Evolutionary conservation across 2,329 filamentous ascomycete species (phyloP).

Genomic region (Pestalotiopsis sp.): DNA sequence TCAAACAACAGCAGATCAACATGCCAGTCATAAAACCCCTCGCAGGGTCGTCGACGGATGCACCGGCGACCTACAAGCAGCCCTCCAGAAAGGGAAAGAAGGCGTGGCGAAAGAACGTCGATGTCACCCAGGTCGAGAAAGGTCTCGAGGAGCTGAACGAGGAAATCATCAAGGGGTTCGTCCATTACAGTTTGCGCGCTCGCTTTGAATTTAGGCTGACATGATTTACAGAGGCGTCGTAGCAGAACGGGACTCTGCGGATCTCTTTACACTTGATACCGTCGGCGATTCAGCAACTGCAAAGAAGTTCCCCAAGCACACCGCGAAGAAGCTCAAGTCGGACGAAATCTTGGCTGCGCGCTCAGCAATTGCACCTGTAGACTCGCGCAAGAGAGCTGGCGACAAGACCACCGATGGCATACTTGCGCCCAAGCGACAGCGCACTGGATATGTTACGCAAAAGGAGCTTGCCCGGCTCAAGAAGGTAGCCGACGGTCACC

Average conservation of each 20-base stretch:
- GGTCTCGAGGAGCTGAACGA: conserved; percentile 85
- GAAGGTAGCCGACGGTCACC: conserved; percentile 75
- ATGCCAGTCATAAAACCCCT: conserved; percentile 58
- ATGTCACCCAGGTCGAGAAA: conserved; percentile 81
- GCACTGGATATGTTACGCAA: conserved; percentile 77
- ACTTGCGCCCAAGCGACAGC: conserved; percentile 72
- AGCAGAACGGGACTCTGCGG: conserved; percentile 76
- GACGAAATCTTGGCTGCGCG: conserved; percentile 90
- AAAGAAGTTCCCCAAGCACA: conserved; percentile 64
- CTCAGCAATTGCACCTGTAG: conserved; percentile 78
- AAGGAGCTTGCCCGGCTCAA: conserved; percentile 82
- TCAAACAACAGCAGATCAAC: neutral
- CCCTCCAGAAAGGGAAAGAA: conserved; percentile 97
- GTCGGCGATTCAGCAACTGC: conserved; percentile 68
- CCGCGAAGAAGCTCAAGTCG: conserved; percentile 78
- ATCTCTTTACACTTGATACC: conserved; percentile 84
- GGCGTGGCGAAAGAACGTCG: conserved; percentile 98
- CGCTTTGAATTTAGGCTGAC: neutral
- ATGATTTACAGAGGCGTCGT: conserved; percentile 70
- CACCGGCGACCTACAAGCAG: conserved; percentile 82
- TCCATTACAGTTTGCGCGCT: neutral
- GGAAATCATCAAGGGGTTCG: conserved; percentile 86
- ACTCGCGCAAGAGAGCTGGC: conserved; percentile 74
- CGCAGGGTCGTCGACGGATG: conserved; percentile 49
- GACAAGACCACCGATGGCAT: conserved; percentile 74